phyloP scores from a whole-genome alignment of 768 basidiomycete genomes.

The Lactarius vividus region DNA sequence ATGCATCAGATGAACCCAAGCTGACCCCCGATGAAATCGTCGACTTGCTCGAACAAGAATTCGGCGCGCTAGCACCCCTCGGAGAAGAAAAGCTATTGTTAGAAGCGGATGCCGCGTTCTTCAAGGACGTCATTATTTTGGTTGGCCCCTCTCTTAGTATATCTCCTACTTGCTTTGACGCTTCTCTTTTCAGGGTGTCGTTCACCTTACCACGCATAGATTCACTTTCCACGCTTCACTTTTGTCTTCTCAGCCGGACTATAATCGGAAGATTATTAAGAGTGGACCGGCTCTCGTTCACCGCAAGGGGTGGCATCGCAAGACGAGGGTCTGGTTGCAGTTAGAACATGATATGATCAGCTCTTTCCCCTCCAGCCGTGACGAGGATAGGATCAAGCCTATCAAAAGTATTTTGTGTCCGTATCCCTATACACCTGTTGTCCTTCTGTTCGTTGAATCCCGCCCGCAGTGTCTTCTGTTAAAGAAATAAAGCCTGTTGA shows the following conservation, averaged over 20 bases:
- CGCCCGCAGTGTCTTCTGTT: constrained; percentile 46
- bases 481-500: constrained; percentile 45
- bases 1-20: constrained; percentile 31
- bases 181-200: constrained; percentile 42
- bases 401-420: constrained; percentile 50
- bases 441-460: background rate
- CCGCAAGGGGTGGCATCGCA: constrained; percentile 43
- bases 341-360: constrained; percentile 59
- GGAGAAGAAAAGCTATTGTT: constrained; percentile 50
- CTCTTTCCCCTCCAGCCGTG: constrained; percentile 52
- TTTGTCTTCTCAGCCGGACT: constrained; percentile 42
- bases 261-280: constrained; percentile 42
- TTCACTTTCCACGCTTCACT: constrained; percentile 64
- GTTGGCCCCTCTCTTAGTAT: constrained; percentile 33
- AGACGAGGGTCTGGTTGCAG: constrained; percentile 59
- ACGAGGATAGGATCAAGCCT: constrained; percentile 54
- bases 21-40: constrained; percentile 50
- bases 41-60: constrained; percentile 52
- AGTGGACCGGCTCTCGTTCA: constrained; percentile 50
- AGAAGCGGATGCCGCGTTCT: constrained; percentile 51
- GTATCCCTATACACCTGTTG: constrained; percentile 28
- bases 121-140: constrained; percentile 49
- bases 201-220: constrained; percentile 65
- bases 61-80: constrained; percentile 48
- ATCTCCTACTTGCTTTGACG: constrained; percentile 20